Base-by-base conservation (phyloP, 2,329 filamentous ascomycete genomes). In the Pseudogymnoascus sp. region DNA sequence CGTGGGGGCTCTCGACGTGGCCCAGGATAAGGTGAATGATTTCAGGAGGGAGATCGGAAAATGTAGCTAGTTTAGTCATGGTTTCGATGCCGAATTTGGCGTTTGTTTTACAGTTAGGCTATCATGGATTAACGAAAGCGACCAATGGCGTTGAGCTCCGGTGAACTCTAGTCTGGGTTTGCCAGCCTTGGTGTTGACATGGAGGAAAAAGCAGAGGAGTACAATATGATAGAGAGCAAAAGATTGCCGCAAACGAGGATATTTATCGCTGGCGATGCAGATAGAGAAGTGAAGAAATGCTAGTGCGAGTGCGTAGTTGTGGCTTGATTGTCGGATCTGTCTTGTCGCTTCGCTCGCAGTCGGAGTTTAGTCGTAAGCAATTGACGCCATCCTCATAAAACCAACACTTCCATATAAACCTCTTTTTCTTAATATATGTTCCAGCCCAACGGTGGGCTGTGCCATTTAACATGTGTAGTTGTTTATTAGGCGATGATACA, bases 231-330 rank as follows among this genome's bases (percentile, higher is more conserved):
- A 24, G 7, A 6, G 11, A 46, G 19, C 10, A 26, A 46, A 46
- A 46, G 10, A 46, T 24, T 75, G 19, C 2, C 19, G 19, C 19
- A 19, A 19, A 19, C 19, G 19, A 19, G 19, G 19, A 19, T 19
- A 1, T 19, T 19, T 19, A 19, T 19, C 19, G 19, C 19, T 19
- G 19, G 19, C 19, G 19, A 19, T 19, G 19, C 19, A 19, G 19
- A 19, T 19, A 19, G 19, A 19, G 19, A 19, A 19, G 19, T 19
- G 19, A 19, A 19, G 19, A 19, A 19, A 19, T 19, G 19, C 19
- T 19, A 19, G 19, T 19, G 19, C 19, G 19, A 19, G 19, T 19
- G 19, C 19, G 19, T 19, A 19, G 19, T 19, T 19, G 19, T 19
- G 19, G 19, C 19, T 19, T 19, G 19, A 2, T 19, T 19, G 19